Conservation (phyloP, 345 rosid genomes). For the Aquilaria yunnanensis region DNA sequence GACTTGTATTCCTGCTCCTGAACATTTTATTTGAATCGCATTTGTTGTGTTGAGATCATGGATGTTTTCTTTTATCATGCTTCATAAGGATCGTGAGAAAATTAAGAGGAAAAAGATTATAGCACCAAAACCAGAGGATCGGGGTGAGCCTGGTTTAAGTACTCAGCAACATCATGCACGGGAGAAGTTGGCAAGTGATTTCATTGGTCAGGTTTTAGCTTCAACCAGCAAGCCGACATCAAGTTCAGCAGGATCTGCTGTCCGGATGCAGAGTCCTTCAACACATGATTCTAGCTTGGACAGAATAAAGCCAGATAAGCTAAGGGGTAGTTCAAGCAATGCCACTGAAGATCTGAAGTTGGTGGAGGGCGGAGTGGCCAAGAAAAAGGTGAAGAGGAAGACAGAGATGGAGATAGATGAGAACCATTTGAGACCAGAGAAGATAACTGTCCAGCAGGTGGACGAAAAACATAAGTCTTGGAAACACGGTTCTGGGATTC, state of each 20-base stretch:
- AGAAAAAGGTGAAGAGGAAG: slow-evolving; percentile 59
- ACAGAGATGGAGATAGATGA: slow-evolving; percentile 42
- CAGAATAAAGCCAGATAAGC: slow-evolving; percentile 46
- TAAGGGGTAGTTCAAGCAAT: slow-evolving; percentile 37
- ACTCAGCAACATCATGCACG: slow-evolving; percentile 33
- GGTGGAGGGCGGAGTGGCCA: slow-evolving; percentile 26
- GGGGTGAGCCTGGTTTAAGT: slow-evolving; percentile 33
- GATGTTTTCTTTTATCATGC: slow-evolving; percentile 4
- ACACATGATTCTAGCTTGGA: slow-evolving; percentile 30
- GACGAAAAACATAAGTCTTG: slow-evolving; percentile 31
- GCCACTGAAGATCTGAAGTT: slow-evolving; percentile 39
- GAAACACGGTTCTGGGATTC: slow-evolving; percentile 23
- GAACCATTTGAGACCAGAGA: slow-evolving; percentile 28
- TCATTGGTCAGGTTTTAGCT: slow-evolving; percentile 28
- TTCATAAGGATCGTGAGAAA: slow-evolving; percentile 50
- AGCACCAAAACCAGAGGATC: slow-evolving; percentile 36
- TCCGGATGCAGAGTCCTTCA: slow-evolving; percentile 33
- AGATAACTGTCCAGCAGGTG: slow-evolving; percentile 16
- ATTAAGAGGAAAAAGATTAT: slow-evolving; percentile 52
- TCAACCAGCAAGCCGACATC: slow-evolving; percentile 31
- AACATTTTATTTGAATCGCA: slow-evolving; percentile 4
- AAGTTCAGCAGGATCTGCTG: slow-evolving; percentile 25
- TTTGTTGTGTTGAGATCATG: neutral
- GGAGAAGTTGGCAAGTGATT: slow-evolving; percentile 31
- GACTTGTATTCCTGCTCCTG: neutral